Evolutionary conservation across 495 filamentous ascomycete species (phyloP), one percentile per base, ranked within the genome.

Genomic region (Penicillium paradoxum): DNA sequence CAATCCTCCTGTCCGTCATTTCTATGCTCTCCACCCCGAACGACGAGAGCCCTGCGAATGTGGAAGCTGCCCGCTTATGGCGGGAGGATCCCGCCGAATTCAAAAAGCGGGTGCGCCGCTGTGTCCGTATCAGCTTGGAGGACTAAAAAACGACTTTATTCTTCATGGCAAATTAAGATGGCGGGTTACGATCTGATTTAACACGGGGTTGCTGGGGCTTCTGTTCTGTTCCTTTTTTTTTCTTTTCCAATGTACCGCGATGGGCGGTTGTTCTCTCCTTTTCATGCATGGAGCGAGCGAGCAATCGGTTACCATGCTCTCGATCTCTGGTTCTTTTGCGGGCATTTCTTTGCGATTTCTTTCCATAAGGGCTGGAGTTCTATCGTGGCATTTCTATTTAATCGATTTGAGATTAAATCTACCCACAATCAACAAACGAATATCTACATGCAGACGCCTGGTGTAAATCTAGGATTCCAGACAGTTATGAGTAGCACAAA

Each of bases 1-100:
- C 90, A 3, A 97, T 98, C 49, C 74, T 98, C 13, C 66, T 98
- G 8, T 91, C 87, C 49, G 90, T 96, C 13, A 95, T 98, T 63
- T 92, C 88, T 57, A 86, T 98, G 81, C 86, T 98, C 39, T 85
- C 86, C 44, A 87, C 86, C 57, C 93, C 95, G 25, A 98, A 97
- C 65, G 89, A 93, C 56, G 93, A 97, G 79, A 91, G 87, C 59
- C 90, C 95, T 1, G 93, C 93, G 2, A 97, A 98, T 64, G 81
- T 97, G 8, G 93, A 98, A 65, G 93, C 93, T 1, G 92, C 90
- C 10, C 76, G 85, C 40, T 59, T 97, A 67, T 88, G 95, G 83
- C 78, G 93, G 22, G 90, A 91, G 59, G 87, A 97, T 62, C 74
- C 81, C 46, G 83, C 83, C 60, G 90, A 91, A 49, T 95, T 92